Base-by-base conservation (phyloP, 306 rosid species). In the Amphicarpaea edgeworthii region DNA sequence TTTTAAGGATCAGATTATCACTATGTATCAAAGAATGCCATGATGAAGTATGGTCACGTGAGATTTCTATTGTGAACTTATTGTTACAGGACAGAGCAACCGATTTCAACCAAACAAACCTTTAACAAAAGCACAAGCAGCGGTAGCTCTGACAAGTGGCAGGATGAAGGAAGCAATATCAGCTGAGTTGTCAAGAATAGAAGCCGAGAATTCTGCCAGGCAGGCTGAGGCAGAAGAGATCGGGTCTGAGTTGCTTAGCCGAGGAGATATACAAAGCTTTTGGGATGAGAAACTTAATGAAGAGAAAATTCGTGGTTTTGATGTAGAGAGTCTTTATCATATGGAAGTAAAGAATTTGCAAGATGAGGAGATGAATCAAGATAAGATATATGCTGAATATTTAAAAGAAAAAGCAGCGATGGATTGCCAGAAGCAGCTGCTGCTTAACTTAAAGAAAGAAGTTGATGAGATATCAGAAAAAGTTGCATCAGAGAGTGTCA, bases 21-120 rank as follows among this genome's bases (percentile, higher is more conserved):
- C 12, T 54, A 26, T 65, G 75, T 30, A 58, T 73, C 64, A 64
- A 54, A 15, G 51, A 71, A 40, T 45, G 77, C 38, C 21, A 1
- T 45, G 67, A 53, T 4, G 28, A 37, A 49, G 23, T 62, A 55
- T 41, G 53, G 46, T 34, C 45, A 40, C 28, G 46, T 12, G 66
- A 70, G 55, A 46, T 50, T 54, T 64, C 64, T 34, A 4, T 12
- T 19, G 8, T 70, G 63, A 47, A 77, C 79, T 75, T 67, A 26
- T 49, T 70, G 34, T 81, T 87, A 73, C 90, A 94, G 98, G 97
- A 85, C 95, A 84, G 78, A 88, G 90, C 95, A 92, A 79, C 90
- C 91, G 98, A 21, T 77, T 94, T 78, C 98, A 94, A 77, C 97
- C 98, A 73, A 88, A 86, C 72, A 90, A 86, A 41, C 98, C 98